phyloP scores from a whole-genome alignment of 192 early-diverging fungal genomes.

The Phycomyces blakesleeanus region DNA sequence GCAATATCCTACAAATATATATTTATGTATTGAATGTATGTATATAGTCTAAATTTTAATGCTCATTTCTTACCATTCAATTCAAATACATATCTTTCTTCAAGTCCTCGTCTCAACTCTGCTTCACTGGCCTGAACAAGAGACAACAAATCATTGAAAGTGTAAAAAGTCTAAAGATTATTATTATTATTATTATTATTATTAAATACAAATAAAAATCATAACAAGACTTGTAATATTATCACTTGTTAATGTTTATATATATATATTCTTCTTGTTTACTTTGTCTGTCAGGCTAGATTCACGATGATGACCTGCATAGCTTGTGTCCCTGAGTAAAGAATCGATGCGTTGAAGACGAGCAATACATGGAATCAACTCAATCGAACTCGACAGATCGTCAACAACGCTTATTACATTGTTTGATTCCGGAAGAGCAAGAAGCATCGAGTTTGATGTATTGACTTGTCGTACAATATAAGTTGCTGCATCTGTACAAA shows the following conservation, averaged over 20 bases:
- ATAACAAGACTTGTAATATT: too few relatives aligned
- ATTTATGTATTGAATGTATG: background rate
- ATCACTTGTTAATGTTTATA: too few relatives aligned
- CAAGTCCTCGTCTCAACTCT: constrained; percentile 38
- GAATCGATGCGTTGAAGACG: constrained; percentile 37
- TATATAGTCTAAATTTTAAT: background rate
- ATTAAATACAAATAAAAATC: too few relatives aligned
- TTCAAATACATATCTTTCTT: constrained; percentile 34
- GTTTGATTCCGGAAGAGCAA: constrained; percentile 3
- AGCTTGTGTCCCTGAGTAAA: constrained; percentile 28
- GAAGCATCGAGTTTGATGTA: constrained; percentile 33
- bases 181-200: background rate
- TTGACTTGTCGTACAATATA: constrained; percentile 31
- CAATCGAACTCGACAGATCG: constrained; percentile 37
- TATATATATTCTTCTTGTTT: background rate
- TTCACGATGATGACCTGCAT: constrained; percentile 43
- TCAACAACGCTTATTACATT: constrained; percentile 30
- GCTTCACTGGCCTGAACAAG: constrained; percentile 46
- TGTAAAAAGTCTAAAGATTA: constrained; percentile 28
- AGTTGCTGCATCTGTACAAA: constrained; percentile 27
- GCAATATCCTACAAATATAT: constrained; percentile 12
- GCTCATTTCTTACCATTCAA: constrained; percentile 17
- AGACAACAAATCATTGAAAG: constrained; percentile 33
- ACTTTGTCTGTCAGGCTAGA: constrained; percentile 8
- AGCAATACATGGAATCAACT: constrained; percentile 42